These are phyloP conservation scores for Entelexis sorbosivorans DNA, from an alignment of 1,139 yeast species.

Conservation along the genomic window DNA sequence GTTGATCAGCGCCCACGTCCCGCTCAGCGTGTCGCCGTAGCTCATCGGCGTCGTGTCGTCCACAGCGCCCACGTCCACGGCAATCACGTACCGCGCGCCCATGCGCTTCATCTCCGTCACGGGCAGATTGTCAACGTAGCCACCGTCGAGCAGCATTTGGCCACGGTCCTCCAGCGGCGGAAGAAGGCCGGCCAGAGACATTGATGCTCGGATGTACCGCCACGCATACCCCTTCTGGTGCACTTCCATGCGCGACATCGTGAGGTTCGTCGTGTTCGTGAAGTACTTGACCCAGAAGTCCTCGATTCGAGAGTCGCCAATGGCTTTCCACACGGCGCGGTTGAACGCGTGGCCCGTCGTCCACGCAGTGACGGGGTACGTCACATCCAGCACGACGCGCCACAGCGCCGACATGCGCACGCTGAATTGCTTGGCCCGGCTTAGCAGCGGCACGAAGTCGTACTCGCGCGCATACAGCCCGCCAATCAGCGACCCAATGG, in stretches of 20 bases:
- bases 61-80: constrained; percentile 94
- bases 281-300: constrained; percentile 89
- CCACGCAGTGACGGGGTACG: constrained; percentile 88
- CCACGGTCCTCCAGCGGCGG: constrained; percentile 81
- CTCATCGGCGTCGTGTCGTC: constrained; percentile 86
- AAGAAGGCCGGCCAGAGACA: constrained; percentile 88
- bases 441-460: constrained; percentile 81
- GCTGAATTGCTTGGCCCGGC: constrained; percentile 78
- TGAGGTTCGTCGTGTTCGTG: constrained; percentile 90
- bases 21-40: constrained; percentile 88
- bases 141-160: constrained; percentile 89
- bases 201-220: constrained; percentile 90
- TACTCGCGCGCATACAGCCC: constrained; percentile 89
- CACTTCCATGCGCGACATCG: constrained; percentile 89
- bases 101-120: constrained; percentile 77
- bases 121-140: constrained; percentile 86
- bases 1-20: constrained; percentile 81
- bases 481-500: constrained; percentile 92
- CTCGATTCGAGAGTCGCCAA: constrained; percentile 86
- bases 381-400: constrained; percentile 73
- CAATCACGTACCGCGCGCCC: constrained; percentile 80
- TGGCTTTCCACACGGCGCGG: constrained; percentile 90
- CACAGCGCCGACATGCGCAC: constrained; percentile 73
- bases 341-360: constrained; percentile 96
- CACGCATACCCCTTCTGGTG: constrained; percentile 89